These are phyloP conservation scores for Fomitopsis schrenkii DNA, from an alignment of 1,284 basidiomycete genomes.

Conservation along the genomic window DNA sequence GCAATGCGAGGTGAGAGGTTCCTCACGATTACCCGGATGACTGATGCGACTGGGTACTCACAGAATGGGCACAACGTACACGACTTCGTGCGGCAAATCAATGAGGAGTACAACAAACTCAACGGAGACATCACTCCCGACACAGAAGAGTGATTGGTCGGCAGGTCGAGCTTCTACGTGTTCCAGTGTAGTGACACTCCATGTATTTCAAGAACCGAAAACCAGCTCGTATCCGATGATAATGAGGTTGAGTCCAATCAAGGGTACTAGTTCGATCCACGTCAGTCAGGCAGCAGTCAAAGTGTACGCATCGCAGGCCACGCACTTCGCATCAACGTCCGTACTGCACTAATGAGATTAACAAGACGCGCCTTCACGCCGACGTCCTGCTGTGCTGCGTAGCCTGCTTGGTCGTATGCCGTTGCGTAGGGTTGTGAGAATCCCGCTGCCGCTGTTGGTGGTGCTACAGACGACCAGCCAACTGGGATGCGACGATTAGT, in stretches of 20 bases:
- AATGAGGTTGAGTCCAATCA: constrained; percentile 79
- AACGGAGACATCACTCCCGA: constrained; percentile 34
- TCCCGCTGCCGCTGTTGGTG: constrained; percentile 47
- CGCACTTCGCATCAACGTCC: constrained; percentile 93
- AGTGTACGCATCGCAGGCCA: constrained; percentile 11
- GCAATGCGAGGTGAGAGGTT: constrained; percentile 68
- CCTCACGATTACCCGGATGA: constrained; percentile 3
- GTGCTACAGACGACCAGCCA: constrained; percentile 82
- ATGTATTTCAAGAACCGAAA: constrained; percentile 42
- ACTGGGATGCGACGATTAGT: constrained; percentile 45
- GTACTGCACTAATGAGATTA: constrained; percentile 89
- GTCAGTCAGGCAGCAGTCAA: neutral
- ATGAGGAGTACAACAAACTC: constrained; percentile 64
- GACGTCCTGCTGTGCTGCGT: constrained; percentile 53
- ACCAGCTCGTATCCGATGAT: constrained; percentile 82
- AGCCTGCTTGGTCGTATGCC: constrained; percentile 62
- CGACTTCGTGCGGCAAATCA: constrained; percentile 80
- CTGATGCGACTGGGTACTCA: neutral
- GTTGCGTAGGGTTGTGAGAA: constrained; percentile 70
- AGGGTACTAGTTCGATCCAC: constrained; percentile 58
- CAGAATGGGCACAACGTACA: constrained; percentile 71
- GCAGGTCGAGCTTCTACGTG: neutral
- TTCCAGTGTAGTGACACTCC: neutral
- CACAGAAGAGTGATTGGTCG: neutral
- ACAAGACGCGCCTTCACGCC: constrained; percentile 85